These are phyloP conservation scores for Lentinula detonsa DNA, from an alignment of 768 basidiomycete genomes.

Conservation along the genomic window DNA sequence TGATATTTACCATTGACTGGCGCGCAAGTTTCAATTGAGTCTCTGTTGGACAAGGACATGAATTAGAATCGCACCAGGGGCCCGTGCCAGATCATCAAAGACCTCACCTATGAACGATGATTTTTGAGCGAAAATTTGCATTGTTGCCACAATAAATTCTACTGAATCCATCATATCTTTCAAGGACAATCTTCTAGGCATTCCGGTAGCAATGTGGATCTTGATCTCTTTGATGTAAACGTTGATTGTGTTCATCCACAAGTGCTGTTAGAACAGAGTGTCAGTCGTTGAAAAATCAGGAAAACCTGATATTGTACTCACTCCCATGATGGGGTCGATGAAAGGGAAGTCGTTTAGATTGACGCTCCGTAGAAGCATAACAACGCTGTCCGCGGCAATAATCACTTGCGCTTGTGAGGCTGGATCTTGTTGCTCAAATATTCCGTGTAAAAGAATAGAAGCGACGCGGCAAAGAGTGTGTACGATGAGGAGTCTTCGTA, in stretches of 20 bases:
- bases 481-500: slow-evolving; percentile 5
- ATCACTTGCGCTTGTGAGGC: slow-evolving; percentile 2
- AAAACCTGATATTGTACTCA: neutral
- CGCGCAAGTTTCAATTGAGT: neutral
- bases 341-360: slow-evolving; percentile 9
- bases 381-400: slow-evolving; percentile 8
- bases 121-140: neutral
- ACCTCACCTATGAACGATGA: slow-evolving; percentile 5
- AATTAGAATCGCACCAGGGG: neutral
- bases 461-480: slow-evolving; percentile 11
- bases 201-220: neutral
- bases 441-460: slow-evolving; percentile 11
- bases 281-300: neutral
- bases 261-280: neutral
- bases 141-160: neutral
- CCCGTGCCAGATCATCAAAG: neutral
- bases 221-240: slow-evolving; percentile 2
- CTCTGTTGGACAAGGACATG: neutral
- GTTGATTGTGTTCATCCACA: slow-evolving; percentile 2
- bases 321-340: slow-evolving; percentile 14
- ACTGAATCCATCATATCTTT: neutral
- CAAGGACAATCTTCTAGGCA: neutral
- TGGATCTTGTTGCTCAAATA: slow-evolving; percentile 3
- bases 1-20: neutral
- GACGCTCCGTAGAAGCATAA: slow-evolving; percentile 2